phyloP scores from a whole-genome alignment of 179 eudicot species.

The Beta lomatogona region DNA sequence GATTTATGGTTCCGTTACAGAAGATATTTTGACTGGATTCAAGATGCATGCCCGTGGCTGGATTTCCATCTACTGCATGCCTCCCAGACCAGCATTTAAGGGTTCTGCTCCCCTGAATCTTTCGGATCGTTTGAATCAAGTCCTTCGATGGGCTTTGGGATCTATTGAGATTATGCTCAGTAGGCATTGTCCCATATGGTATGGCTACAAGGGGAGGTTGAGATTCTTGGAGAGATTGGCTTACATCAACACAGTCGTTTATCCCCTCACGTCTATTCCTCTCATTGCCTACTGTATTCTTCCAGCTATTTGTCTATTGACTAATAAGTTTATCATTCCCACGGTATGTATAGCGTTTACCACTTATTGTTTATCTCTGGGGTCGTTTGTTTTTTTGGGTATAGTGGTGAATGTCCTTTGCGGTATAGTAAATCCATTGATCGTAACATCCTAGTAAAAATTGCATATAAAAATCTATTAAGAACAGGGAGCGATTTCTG shows the following conservation, averaged over 20 bases:
- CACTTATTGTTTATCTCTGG: neutral
- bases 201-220: constrained; percentile 75
- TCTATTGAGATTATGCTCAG: constrained; percentile 83
- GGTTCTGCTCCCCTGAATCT: constrained; percentile 97
- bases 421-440: neutral
- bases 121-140: constrained; percentile 92
- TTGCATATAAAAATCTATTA: neutral
- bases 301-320: constrained; percentile 83
- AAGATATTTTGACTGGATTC: constrained; percentile 91
- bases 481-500: neutral
- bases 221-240: constrained; percentile 80
- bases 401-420: neutral
- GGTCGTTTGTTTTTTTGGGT: neutral
- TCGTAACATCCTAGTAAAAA: neutral
- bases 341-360: constrained; percentile 38
- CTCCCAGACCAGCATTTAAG: constrained; percentile 85
- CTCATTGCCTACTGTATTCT: constrained; percentile 78
- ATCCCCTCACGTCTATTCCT: constrained; percentile 83
- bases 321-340: constrained; percentile 78
- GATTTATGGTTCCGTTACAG: constrained; percentile 93
- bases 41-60: constrained; percentile 95
- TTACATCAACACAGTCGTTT: constrained; percentile 82
- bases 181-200: constrained; percentile 95
- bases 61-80: constrained; percentile 90
- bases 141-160: constrained; percentile 93